Conservation (phyloP, 2,329 filamentous ascomycete genomes). For the Trichoderma asperellum region DNA sequence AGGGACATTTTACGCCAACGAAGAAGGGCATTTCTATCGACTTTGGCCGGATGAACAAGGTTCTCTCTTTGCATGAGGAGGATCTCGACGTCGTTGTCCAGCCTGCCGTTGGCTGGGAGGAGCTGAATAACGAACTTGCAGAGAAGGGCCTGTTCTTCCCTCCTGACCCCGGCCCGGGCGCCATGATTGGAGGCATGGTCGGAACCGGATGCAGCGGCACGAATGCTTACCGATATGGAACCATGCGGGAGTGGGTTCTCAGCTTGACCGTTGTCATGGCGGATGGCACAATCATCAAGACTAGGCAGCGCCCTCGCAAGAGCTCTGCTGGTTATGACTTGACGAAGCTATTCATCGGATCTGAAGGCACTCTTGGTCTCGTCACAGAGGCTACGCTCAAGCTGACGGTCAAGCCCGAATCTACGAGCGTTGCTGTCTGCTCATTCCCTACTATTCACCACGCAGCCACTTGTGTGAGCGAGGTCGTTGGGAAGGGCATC, state of each 20-base stretch:
- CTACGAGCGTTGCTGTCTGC: slow-evolving; percentile 78
- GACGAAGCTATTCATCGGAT: slow-evolving; percentile 86
- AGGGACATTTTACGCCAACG: slow-evolving; percentile 86
- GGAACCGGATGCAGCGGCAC: slow-evolving; percentile 76
- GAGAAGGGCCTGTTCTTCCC: slow-evolving; percentile 85
- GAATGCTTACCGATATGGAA: slow-evolving; percentile 90
- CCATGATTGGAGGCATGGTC: slow-evolving; percentile 90
- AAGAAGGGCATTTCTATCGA: slow-evolving; percentile 83
- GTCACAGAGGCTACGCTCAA: slow-evolving; percentile 91
- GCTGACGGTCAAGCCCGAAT: slow-evolving; percentile 78
- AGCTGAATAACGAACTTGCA: slow-evolving; percentile 75
- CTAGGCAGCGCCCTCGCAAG: slow-evolving; percentile 83
- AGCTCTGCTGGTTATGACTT: slow-evolving; percentile 91
- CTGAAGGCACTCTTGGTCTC: slow-evolving; percentile 87
- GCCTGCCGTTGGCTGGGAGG: slow-evolving; percentile 84
- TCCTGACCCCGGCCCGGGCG: slow-evolving; percentile 86
- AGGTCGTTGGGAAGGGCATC: slow-evolving; percentile 78
- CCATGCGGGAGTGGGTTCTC: slow-evolving; percentile 93
- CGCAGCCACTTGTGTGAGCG: slow-evolving; percentile 78
- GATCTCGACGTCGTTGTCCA: slow-evolving; percentile 78
- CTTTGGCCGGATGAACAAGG: slow-evolving; percentile 82
- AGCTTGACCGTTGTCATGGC: slow-evolving; percentile 85
- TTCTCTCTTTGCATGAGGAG: slow-evolving; percentile 75
- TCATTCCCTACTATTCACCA: slow-evolving; percentile 62
- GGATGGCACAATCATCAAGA: slow-evolving; percentile 89